Evolutionary conservation across 495 filamentous ascomycete genomes (phyloP).

Genomic region (Durotheca rogersii): DNA sequence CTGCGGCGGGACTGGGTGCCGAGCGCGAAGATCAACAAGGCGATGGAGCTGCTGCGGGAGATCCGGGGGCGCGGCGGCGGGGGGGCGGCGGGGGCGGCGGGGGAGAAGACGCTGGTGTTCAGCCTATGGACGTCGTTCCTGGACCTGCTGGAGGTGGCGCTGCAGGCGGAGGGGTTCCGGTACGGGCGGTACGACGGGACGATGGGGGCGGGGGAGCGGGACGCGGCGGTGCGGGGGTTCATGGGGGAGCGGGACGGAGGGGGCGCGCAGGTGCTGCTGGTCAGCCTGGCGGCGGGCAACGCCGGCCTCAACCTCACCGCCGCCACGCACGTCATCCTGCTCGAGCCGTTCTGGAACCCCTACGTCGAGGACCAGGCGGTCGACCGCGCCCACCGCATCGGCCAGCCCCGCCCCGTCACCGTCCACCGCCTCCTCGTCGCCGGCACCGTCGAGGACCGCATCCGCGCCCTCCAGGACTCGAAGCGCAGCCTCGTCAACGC

Average conservation of each 20-base stretch:
- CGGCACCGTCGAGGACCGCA: slow-evolving; percentile 87
- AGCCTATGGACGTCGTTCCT: slow-evolving; percentile 89
- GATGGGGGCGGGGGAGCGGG: slow-evolving; percentile 70
- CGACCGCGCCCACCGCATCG: slow-evolving; percentile 89
- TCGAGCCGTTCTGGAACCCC: slow-evolving; percentile 97
- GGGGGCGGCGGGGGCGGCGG: slow-evolving; percentile 53
- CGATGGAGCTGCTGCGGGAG: slow-evolving; percentile 60
- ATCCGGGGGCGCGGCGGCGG: slow-evolving; percentile 54
- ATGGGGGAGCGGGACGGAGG: slow-evolving; percentile 59
- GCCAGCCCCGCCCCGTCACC: slow-evolving; percentile 71
- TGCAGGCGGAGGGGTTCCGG: slow-evolving; percentile 60
- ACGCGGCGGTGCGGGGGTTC: slow-evolving; percentile 72
- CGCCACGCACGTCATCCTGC: slow-evolving; percentile 86
- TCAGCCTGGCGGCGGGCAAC: slow-evolving; percentile 90
- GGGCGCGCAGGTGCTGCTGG: slow-evolving; percentile 73
- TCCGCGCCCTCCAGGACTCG: slow-evolving; percentile 78
- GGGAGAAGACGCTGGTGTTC: slow-evolving; percentile 88
- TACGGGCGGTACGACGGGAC: slow-evolving; percentile 84
- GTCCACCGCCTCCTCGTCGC: slow-evolving; percentile 79
- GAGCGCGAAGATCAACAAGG: slow-evolving; percentile 74
- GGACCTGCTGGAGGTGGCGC: slow-evolving; percentile 88
- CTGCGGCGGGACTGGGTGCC: slow-evolving; percentile 64
- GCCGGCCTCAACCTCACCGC: slow-evolving; percentile 84
- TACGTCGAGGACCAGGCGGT: slow-evolving; percentile 94
- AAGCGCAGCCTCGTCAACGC: slow-evolving; percentile 77